Percentiles rank a stretch among this genome's conserved stretches.
Evolutionary conservation across 2,329 filamentous ascomycete species (phyloP).

Genomic region (Cercospora zeina): DNA sequence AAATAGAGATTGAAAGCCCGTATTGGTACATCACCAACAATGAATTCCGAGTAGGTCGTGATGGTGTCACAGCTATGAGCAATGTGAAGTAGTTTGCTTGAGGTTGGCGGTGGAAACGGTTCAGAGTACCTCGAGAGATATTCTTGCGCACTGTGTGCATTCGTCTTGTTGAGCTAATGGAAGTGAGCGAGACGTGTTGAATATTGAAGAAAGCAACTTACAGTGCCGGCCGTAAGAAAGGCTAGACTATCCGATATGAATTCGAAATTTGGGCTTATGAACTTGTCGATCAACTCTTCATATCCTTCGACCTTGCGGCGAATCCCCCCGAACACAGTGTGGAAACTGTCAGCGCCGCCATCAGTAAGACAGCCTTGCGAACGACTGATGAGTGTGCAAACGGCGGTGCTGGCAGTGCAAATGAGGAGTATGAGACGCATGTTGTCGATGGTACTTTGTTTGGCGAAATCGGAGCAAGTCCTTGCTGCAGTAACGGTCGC

Average conservation of each 20-base stretch:
- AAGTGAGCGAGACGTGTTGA: background rate
- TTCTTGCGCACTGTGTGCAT: slow-evolving; percentile 1
- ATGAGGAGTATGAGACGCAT: background rate
- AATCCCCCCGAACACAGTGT: background rate
- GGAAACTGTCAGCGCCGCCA: slow-evolving; percentile 1
- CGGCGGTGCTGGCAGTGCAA: background rate
- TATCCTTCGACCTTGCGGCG: background rate
- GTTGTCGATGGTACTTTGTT: background rate
- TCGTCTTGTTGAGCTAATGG: slow-evolving; percentile 10
- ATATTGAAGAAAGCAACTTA: background rate
- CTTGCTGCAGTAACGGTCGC: too few relatives aligned
- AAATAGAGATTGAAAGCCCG: slow-evolving; percentile 8
- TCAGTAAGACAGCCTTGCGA: slow-evolving; percentile 2
- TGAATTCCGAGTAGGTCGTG: slow-evolving; percentile 13
- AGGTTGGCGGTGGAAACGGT: background rate
- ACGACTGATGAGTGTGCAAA: background rate
- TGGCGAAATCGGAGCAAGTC: too few relatives aligned
- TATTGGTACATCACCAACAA: slow-evolving; percentile 2
- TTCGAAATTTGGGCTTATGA: slow-evolving; percentile 8
- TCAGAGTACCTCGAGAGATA: slow-evolving; percentile 1
- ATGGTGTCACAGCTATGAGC: slow-evolving; percentile 14
- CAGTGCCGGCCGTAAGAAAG: background rate
- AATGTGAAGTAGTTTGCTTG: background rate
- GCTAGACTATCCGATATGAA: slow-evolving; percentile 10
- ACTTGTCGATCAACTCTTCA: background rate